Evolutionary conservation across 2,329 filamentous ascomycete species (phyloP), one percentile per base, ranked within the genome.

Genomic region (Cladosporium cucumerinum): DNA sequence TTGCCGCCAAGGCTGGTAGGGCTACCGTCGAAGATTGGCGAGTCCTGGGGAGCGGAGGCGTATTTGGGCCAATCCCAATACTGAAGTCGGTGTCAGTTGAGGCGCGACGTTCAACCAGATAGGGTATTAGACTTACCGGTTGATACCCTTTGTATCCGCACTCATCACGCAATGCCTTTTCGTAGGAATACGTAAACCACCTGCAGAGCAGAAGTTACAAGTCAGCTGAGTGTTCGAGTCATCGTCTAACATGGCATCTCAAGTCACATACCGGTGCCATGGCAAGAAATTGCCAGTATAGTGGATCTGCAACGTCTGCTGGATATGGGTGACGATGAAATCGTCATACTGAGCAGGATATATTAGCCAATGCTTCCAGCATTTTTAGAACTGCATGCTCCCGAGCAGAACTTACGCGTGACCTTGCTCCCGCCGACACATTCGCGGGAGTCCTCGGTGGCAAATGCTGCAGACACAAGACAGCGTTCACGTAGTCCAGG

Each of bases 1-100:
- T 76, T 73, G 28, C 71, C 71, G 36, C 70, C 68, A 28, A 77
- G 69, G 6, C 79, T 77, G 26, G 79, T 82, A 16, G 79, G 79
- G 64, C 79, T 82, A 52, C 85, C 85, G 68, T 87, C 84, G 62
- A 87, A 86, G 62, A 86, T 70, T 5, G 84, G 82, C 0, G 83
- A 85, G 54, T 79, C 78, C 52, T 69, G 55, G 2, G 72, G 66
- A 43, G 85, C 80, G 1, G 75, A 66, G 2, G 80, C 76, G 74
- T 80, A 81, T 61, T 78, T 78, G 3, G 79, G 78, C 82, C 83
- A 86, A 72, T 85, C 82, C 72, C 72, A 73, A 61, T 72, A 85
- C 75, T 69, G 67, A 73, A 23, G 67, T 72, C 43, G 30, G 1
- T 30, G 59, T 61, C 18, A 61, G 59, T 8, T 25, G 21, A 26